Percentiles rank a stretch among this genome's conserved stretches.
Evolutionary conservation across 306 rosid genomes (phyloP).

Genomic region (Castanopsis chinensis): DNA sequence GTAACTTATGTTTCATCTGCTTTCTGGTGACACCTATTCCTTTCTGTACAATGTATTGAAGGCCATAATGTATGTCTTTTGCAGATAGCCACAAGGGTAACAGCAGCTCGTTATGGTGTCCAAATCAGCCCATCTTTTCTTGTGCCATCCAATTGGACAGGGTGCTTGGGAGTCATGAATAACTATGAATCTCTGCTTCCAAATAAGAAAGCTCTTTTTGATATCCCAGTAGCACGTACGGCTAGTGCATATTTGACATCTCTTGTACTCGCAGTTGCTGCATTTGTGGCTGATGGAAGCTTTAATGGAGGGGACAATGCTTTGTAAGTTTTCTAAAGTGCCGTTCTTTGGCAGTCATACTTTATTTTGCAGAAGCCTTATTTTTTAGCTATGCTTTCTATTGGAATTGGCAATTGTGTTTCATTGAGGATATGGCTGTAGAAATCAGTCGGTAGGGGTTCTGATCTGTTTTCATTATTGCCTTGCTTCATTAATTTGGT

Average conservation of each 20-base stretch:
- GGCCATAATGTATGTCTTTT: conserved; percentile 21
- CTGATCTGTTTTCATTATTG: background rate
- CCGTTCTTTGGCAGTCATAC: background rate
- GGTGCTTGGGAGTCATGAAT: conserved; percentile 91
- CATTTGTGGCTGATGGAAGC: conserved; percentile 87
- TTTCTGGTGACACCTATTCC: background rate
- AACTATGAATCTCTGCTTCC: conserved; percentile 87
- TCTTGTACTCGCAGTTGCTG: conserved; percentile 68
- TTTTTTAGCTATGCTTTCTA: background rate
- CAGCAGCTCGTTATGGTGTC: conserved; percentile 80
- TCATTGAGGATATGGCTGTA: background rate
- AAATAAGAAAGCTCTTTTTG: conserved; percentile 81
- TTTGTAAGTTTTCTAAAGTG: conserved; percentile 46
- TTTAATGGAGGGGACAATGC: conserved; percentile 95
- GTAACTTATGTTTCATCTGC: too few relatives aligned
- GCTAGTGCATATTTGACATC: conserved; percentile 88
- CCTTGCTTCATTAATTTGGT: background rate
- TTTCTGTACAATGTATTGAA: conserved; percentile 11
- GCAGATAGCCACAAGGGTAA: conserved; percentile 85
- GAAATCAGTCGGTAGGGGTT: background rate
- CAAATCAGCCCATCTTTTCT: conserved; percentile 93
- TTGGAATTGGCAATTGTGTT: background rate
- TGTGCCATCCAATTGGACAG: conserved; percentile 94
- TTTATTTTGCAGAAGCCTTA: background rate
- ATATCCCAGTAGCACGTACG: conserved; percentile 85